Base-by-base conservation (phyloP, 371 early-diverging fungal genomes). In the Parasitella parasitica region DNA sequence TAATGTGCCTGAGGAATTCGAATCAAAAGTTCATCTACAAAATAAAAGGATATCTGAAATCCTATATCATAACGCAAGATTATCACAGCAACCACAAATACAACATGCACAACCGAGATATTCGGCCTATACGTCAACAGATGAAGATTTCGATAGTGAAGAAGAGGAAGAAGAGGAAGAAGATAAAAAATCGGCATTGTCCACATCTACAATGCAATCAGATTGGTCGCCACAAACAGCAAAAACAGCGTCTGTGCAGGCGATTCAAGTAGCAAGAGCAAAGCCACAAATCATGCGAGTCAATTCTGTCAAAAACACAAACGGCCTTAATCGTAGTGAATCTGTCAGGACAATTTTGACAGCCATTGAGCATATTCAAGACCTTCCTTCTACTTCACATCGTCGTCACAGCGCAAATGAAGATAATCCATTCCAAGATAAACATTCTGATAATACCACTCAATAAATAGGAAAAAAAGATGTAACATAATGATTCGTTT, bases 221-320 rank as follows among this genome's bases (percentile, higher is more conserved):
- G 11, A 43, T 22, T 43, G 22, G 18, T 4, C 36, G 51, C 26
- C 61, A 46, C 56, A 56, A 27, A 50, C 68, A 4, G 52, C 60
- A n/a, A 56, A 53, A 26, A 49, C 70, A 15, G 15, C 43, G 30
- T 24, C 43, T 15, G 54, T 65, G 22, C 72, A 69, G 28, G 74
- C 75, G 5, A 60, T 71, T 30, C 78, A 78, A 59, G 70, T 78
- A 22, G 66, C 49, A 30, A 61, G 81, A 54, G 81, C 81, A 2
- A 74, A 73, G 68, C 73, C 77, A 6, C 74, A 74, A 39, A 74
- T 81, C 18, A 68, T 81, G 73, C 75, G 81, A 16, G 77, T 81
- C 57, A 75, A 81, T 57, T 75, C 78, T 0, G 71, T 81, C 2
- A 70, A 32, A 70, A 24, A 49, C 32, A 39, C 27, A 28, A 16